Evolutionary conservation across 2,329 filamentous ascomycete species (phyloP).

Genomic region (Aureobasidium mangrovei): DNA sequence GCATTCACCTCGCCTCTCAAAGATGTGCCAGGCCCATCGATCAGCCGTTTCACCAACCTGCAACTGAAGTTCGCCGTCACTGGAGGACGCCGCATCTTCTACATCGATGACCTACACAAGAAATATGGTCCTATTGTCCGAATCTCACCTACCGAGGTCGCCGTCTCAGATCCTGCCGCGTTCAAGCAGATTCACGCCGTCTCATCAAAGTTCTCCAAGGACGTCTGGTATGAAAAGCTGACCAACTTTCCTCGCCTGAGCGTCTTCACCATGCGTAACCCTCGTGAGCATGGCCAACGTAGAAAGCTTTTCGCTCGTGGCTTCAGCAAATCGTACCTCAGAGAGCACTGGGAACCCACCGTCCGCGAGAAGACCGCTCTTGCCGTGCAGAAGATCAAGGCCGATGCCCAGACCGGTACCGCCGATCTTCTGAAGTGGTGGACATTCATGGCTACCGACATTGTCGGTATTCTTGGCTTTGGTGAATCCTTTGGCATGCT

Average conservation of each 20-base stretch:
- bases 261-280: slow-evolving; percentile 30
- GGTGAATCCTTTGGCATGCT: slow-evolving; percentile 31
- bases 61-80: slow-evolving; percentile 31
- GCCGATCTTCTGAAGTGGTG: slow-evolving; percentile 30
- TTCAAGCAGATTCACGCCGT: slow-evolving; percentile 27
- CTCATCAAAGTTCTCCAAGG: slow-evolving; percentile 22
- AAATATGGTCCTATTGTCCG: slow-evolving; percentile 35
- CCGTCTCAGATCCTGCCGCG: slow-evolving; percentile 22
- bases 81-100: slow-evolving; percentile 31
- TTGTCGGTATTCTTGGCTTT: slow-evolving; percentile 28
- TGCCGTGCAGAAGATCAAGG: slow-evolving; percentile 25
- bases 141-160: slow-evolving; percentile 24
- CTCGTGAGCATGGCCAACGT: slow-evolving; percentile 24
- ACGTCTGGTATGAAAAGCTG: slow-evolving; percentile 23
- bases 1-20: slow-evolving; percentile 21
- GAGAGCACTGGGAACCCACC: slow-evolving; percentile 25
- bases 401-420: slow-evolving; percentile 20
- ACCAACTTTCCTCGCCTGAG: slow-evolving; percentile 19
- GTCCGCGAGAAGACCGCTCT: slow-evolving; percentile 24
- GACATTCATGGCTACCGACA: slow-evolving; percentile 30
- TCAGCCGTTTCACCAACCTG: slow-evolving; percentile 21
- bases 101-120: slow-evolving; percentile 31
- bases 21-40: slow-evolving; percentile 24
- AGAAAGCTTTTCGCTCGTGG: slow-evolving; percentile 27
- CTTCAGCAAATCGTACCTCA: slow-evolving; percentile 27